A percentile compares a stretch with the other conserved stretches of the same genome.
Conservation (phyloP, 768 basidiomycete species). For the Mycena haematopus region DNA sequence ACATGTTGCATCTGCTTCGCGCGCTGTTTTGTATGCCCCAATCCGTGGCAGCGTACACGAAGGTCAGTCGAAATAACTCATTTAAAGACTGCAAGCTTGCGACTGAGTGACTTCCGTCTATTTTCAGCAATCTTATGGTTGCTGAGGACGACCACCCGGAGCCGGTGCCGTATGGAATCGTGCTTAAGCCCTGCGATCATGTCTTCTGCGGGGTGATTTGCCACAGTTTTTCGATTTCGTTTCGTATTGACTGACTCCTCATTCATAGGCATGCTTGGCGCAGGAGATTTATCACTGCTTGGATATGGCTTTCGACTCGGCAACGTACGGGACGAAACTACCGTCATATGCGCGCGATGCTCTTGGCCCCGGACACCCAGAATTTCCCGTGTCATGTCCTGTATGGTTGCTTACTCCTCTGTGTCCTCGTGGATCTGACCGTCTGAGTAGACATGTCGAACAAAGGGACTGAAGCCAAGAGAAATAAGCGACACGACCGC, state of each 20-base stretch:
- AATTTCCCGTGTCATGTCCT: constrained; percentile 29
- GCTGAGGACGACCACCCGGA: neutral
- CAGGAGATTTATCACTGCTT: constrained; percentile 29
- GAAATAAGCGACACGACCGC: constrained; percentile 29
- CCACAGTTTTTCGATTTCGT: neutral
- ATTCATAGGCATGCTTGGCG: constrained; percentile 28
- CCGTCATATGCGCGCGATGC: constrained; percentile 8
- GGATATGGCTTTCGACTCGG: constrained; percentile 29
- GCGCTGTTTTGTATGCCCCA: constrained; percentile 14
- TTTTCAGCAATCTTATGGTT: constrained; percentile 13
- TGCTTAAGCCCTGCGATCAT: constrained; percentile 23
- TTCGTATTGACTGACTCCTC: neutral
- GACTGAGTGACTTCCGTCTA: neutral
- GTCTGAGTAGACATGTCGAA: constrained; percentile 9
- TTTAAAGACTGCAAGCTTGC: neutral
- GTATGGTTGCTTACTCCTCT: constrained; percentile 6
- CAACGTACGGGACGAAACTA: constrained; percentile 24
- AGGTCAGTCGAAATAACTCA: neutral
- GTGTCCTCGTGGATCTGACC: neutral
- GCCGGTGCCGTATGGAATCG: constrained; percentile 12
- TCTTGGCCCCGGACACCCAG: constrained; percentile 4
- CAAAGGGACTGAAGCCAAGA: constrained; percentile 1
- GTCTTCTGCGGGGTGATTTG: constrained; percentile 29
- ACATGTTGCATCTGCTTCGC: constrained; percentile 11
- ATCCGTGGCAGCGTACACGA: constrained; percentile 27